Evolutionary conservation across 1,284 basidiomycete genomes (phyloP).

Genomic region (Puccinia novopanici): DNA sequence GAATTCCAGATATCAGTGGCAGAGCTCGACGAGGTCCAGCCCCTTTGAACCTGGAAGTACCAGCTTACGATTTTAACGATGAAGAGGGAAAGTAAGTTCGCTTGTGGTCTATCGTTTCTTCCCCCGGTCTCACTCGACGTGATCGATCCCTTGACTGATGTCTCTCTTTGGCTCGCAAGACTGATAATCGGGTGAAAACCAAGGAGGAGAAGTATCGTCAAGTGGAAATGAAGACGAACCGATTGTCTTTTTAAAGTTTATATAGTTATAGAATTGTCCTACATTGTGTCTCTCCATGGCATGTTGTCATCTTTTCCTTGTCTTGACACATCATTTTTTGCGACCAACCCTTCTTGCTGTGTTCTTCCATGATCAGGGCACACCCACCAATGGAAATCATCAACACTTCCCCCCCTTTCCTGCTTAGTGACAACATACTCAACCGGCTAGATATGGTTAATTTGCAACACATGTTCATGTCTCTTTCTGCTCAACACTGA

Average conservation of each 20-base stretch:
- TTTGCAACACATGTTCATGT: too few relatives aligned
- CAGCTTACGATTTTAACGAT: slow-evolving; percentile 60
- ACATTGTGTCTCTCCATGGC: background rate
- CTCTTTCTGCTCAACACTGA: too few relatives aligned
- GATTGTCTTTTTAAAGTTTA: background rate
- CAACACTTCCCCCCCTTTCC: too few relatives aligned
- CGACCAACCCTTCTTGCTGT: too few relatives aligned
- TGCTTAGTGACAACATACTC: too few relatives aligned
- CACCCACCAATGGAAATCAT: too few relatives aligned
- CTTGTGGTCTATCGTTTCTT: background rate
- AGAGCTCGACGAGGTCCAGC: slow-evolving; percentile 90
- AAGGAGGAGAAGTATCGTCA: slow-evolving; percentile 1
- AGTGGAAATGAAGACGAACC: background rate
- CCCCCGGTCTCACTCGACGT: background rate
- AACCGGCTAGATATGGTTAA: too few relatives aligned
- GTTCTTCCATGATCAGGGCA: too few relatives aligned
- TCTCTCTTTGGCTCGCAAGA: slow-evolving; percentile 62
- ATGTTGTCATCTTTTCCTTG: background rate
- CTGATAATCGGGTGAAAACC: slow-evolving; percentile 77
- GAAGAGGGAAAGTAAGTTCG: slow-evolving; percentile 56
- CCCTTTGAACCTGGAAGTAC: slow-evolving; percentile 81
- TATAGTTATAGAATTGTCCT: slow-evolving; percentile 21
- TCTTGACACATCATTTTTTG: background rate
- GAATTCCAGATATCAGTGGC: slow-evolving; percentile 66
- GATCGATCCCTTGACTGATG: background rate